Evolutionary conservation across 768 basidiomycete species (phyloP), one percentile per base, ranked within the genome.

Genomic region (Agrocybe pediades): DNA sequence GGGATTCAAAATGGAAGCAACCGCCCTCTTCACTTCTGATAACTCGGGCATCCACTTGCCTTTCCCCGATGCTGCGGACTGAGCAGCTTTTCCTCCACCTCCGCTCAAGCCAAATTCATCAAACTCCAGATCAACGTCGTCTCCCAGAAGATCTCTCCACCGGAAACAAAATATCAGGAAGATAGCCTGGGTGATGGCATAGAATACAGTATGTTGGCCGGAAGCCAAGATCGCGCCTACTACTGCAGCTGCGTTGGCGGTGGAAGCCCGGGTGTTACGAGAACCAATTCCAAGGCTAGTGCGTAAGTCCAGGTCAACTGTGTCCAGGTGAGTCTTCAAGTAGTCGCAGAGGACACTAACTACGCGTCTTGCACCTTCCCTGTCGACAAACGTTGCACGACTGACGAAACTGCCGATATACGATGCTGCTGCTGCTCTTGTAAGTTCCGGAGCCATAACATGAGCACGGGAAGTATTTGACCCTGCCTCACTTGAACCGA

Each of bases 111-210:
- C 33, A 26, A 47, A 24, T 11, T 46, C 52, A n/a, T 52, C 54
- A 17, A 59, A 27, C 46, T 57, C 58, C 13, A 59, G 23, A 6
- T 60, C 57, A 17, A 54, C 16, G 33, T 80, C 82, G 41, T 73
- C 74, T 19, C 80, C 81, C 46, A 84, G 68, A 29, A 98, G 72
- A 59, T 98, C 97, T 55, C 92, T 75, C 96, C 96, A 98, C 9
- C 97, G 78, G 72, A 98, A 99, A 69, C 97, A 98, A 69, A 99
- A 99, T 58, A 99, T 93, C 58, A 98, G 80, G 67, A 99, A 95
- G 9, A 95, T 84, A 0, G 95, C 88, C 65, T 98, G 97, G 0
- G 86, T 74, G 26, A 96, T 88, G 2, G 95, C 94, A 67, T 98
- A 98, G 66, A 98, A 98, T 17, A 96, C 82, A 23, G 81, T 83